These are phyloP conservation scores for Plasmodium gallinaceum DNA, from an alignment of 169 alveolate species.

Conservation along the genomic window DNA sequence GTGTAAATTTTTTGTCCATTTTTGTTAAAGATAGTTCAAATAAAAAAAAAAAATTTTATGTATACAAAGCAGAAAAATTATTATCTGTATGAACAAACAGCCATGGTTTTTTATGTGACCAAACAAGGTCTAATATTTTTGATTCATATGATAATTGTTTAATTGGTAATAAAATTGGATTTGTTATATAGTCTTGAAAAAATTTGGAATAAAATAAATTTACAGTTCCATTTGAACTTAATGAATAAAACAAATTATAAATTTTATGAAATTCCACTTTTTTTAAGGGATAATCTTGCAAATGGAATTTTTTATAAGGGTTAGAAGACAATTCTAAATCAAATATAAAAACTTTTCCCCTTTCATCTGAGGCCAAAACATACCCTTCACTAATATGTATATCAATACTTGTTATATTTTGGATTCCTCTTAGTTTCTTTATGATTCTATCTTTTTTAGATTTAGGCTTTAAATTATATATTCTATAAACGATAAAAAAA, in stretches of 20 bases:
- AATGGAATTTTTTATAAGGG: constrained; percentile 76
- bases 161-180: constrained; percentile 76
- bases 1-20: background rate
- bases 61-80: constrained; percentile 52
- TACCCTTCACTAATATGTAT: constrained; percentile 69
- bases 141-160: constrained; percentile 35
- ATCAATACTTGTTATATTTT: constrained; percentile 71
- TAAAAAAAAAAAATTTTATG: constrained; percentile 29
- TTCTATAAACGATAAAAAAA: constrained; percentile 8
- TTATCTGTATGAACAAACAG: constrained; percentile 57
- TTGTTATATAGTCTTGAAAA: constrained; percentile 73
- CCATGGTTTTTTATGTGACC: constrained; percentile 77
- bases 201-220: constrained; percentile 75
- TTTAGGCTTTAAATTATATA: constrained; percentile 54
- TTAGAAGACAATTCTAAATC: constrained; percentile 61
- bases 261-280: constrained; percentile 68
- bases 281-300: constrained; percentile 40
- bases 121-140: constrained; percentile 48
- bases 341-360: constrained; percentile 67
- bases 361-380: constrained; percentile 43
- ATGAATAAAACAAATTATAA: constrained; percentile 63
- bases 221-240: constrained; percentile 67
- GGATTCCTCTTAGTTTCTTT: constrained; percentile 65
- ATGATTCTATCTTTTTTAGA: constrained; percentile 44
- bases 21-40: background rate